Percentiles rank a stretch among this genome's conserved stretches.
These are phyloP conservation scores for Phytophthora sansomeana DNA, from an alignment of 352 stramenopile species.

Conservation along the genomic window DNA sequence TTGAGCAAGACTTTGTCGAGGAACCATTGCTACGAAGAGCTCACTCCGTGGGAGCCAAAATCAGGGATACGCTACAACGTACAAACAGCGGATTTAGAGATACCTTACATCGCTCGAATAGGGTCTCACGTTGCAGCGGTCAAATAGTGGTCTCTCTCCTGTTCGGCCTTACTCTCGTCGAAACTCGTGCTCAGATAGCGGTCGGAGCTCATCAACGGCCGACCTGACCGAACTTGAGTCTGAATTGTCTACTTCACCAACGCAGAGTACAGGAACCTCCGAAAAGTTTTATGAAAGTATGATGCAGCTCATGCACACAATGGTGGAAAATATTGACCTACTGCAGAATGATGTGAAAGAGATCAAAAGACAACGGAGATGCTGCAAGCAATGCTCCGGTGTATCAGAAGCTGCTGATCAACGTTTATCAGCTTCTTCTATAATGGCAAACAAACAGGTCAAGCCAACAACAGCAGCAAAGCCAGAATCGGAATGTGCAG, in stretches of 20 bases:
- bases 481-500: background rate
- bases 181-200: background rate
- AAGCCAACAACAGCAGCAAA: background rate
- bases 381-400: background rate
- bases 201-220: background rate
- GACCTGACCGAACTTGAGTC: slow-evolving; percentile 7
- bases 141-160: background rate
- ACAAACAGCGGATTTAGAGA: background rate
- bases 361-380: background rate
- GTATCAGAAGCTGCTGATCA: background rate
- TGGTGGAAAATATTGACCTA: background rate
- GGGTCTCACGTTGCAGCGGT: background rate
- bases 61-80: slow-evolving; percentile 12
- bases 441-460: background rate
- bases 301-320: slow-evolving; percentile 7
- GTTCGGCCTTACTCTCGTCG: background rate
- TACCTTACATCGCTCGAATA: background rate
- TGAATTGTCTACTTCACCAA: background rate
- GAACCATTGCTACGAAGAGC: slow-evolving; percentile 1
- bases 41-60: slow-evolving; percentile 1
- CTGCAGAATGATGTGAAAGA: background rate
- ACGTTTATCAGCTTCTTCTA: background rate
- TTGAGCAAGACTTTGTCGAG: slow-evolving; percentile 8
- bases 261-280: background rate
- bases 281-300: slow-evolving; percentile 1